Percentiles rank a stretch among this genome's conserved stretches.
These are phyloP conservation scores for Ilex aquifolium DNA, from an alignment of 257 asterid species.

Conservation along the genomic window DNA sequence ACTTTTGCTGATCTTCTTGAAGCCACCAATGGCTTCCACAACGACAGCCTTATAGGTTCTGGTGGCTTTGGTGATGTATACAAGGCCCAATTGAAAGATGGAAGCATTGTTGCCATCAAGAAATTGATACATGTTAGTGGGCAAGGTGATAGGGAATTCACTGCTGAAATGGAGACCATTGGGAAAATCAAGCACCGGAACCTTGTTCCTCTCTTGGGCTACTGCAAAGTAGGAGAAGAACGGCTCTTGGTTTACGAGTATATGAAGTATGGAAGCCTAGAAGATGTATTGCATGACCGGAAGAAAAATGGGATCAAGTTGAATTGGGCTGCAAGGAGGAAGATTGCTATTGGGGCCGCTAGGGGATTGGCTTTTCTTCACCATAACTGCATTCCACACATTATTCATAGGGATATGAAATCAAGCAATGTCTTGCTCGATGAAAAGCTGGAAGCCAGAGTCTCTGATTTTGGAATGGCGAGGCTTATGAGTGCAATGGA, in stretches of 20 bases:
- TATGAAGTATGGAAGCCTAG: slow-evolving; percentile 88
- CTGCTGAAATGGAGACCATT: slow-evolving; percentile 95
- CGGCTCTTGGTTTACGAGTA: slow-evolving; percentile 85
- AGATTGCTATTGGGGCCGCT: slow-evolving; percentile 85
- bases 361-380: slow-evolving; percentile 87
- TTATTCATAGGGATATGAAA: slow-evolving; percentile 91
- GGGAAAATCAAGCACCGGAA: slow-evolving; percentile 88
- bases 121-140: slow-evolving; percentile 79
- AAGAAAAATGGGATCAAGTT: slow-evolving; percentile 60
- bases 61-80: slow-evolving; percentile 98
- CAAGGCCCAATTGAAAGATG: slow-evolving; percentile 80
- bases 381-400: slow-evolving; percentile 84
- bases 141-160: slow-evolving; percentile 89
- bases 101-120: slow-evolving; percentile 80
- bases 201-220: slow-evolving; percentile 80
- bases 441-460: slow-evolving; percentile 78
- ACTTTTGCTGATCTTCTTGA: slow-evolving; percentile 89
- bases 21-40: slow-evolving; percentile 80
- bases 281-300: slow-evolving; percentile 70
- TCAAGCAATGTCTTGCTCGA: slow-evolving; percentile 90
- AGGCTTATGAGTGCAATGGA: slow-evolving; percentile 81
- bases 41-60: slow-evolving; percentile 67
- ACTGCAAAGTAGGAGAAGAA: slow-evolving; percentile 84
- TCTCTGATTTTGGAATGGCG: slow-evolving; percentile 98
- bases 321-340: slow-evolving; percentile 69